Percentiles rank a stretch among this genome's conserved stretches.
These are phyloP conservation scores for Colletotrichum liriopes DNA, from an alignment of 2,329 filamentous ascomycete genomes.

Conservation along the genomic window DNA sequence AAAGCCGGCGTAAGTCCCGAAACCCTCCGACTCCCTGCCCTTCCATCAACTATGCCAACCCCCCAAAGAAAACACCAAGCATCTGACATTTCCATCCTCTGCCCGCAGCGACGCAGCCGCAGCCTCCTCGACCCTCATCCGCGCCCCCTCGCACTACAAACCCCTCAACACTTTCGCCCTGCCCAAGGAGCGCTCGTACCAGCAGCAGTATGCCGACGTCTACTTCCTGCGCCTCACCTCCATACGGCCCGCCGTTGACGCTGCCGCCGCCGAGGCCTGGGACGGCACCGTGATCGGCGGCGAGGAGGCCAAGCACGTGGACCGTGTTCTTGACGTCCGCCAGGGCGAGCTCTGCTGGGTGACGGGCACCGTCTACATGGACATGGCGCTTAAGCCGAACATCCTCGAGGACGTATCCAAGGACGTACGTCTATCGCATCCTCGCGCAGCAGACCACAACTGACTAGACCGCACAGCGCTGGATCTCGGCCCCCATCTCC, in stretches of 20 bases:
- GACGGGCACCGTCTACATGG: conserved; percentile 94
- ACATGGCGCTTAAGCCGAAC: conserved; percentile 96
- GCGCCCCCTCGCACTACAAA: conserved; percentile 75
- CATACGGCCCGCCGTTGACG: conserved; percentile 87
- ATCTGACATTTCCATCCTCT: not conserved
- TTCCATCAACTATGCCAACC: not conserved
- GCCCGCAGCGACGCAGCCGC: conserved; percentile 26
- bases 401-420: conserved; percentile 96
- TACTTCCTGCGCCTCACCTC: conserved; percentile 93
- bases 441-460: not conserved
- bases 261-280: conserved; percentile 83
- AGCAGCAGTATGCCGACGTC: conserved; percentile 97
- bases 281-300: conserved; percentile 82
- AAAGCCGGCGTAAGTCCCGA: conserved; percentile 62
- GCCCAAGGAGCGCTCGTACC: conserved; percentile 80
- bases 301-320: conserved; percentile 82
- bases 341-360: conserved; percentile 98
- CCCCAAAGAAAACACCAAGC: not conserved
- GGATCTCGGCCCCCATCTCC: conserved; percentile 86
- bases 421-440: conserved; percentile 73
- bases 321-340: conserved; percentile 93
- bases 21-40: not conserved
- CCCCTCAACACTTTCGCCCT: conserved; percentile 83
- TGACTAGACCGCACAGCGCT: conserved; percentile 73
- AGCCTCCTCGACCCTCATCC: conserved; percentile 57